Evolutionary conservation across 2,329 filamentous ascomycete species (phyloP).

Genomic region (Colletotrichum orchidophilum): DNA sequence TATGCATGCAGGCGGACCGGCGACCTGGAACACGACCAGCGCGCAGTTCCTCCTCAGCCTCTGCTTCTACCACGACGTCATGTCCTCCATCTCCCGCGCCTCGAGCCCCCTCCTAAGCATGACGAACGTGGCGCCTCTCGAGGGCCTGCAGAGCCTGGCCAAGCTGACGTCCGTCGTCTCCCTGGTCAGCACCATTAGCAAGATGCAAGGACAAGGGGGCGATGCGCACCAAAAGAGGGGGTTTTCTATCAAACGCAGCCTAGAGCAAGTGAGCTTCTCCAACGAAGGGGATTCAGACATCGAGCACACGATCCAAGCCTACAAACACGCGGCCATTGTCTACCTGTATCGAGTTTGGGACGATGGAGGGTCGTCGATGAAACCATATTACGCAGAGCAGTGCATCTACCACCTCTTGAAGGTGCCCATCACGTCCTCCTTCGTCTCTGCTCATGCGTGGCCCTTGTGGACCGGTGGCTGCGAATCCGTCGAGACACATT

Average conservation of each 20-base stretch:
- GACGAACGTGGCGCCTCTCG: conserved; percentile 34
- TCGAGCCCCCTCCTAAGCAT: conserved; percentile 40
- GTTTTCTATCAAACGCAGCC: neutral
- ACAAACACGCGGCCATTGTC: conserved; percentile 43
- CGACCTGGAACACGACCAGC: conserved; percentile 35
- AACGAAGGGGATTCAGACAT: conserved; percentile 29
- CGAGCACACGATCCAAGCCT: conserved; percentile 41
- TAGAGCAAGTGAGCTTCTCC: neutral
- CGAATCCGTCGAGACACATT: conserved; percentile 39
- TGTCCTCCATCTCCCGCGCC: conserved; percentile 41
- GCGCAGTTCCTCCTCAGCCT: conserved; percentile 42
- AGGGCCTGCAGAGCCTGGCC: conserved; percentile 35
- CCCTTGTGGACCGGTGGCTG: conserved; percentile 45
- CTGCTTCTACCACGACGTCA: conserved; percentile 44
- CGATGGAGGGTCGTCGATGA: conserved; percentile 34
- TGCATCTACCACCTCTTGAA: conserved; percentile 40
- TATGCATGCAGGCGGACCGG: conserved; percentile 25
- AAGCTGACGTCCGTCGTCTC: conserved; percentile 36
- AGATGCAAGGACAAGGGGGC: conserved; percentile 35
- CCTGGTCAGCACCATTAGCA: conserved; percentile 39
- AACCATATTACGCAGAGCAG: conserved; percentile 36
- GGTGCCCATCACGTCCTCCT: conserved; percentile 40
- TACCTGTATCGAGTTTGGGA: conserved; percentile 44
- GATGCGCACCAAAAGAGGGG: conserved; percentile 6
- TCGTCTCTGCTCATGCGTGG: conserved; percentile 43